phyloP scores from a whole-genome alignment of 768 basidiomycete genomes.

The Melanogaster broomeanus region DNA sequence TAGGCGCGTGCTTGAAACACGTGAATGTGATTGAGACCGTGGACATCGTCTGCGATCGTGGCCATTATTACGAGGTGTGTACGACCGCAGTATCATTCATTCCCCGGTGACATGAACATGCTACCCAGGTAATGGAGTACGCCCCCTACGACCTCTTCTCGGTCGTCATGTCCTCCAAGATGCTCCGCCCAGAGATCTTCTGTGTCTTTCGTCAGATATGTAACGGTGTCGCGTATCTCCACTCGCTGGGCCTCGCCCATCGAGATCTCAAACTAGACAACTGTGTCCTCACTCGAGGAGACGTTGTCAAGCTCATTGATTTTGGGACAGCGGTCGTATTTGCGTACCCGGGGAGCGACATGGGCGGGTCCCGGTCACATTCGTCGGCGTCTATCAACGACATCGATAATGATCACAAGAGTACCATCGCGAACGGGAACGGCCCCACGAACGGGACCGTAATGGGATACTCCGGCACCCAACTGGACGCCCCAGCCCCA shows the following conservation, averaged over 20 bases:
- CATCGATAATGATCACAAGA: no score
- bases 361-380: constrained; percentile 33
- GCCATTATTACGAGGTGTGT: constrained; percentile 95
- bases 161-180: constrained; percentile 99
- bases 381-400: constrained; percentile 5
- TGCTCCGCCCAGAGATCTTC: constrained; percentile 97
- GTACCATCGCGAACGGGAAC: no score
- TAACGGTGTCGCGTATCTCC: constrained; percentile 96
- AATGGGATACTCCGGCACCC: constrained; percentile 18
- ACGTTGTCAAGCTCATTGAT: constrained; percentile 98
- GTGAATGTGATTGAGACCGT: constrained; percentile 97
- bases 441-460: constrained; percentile 6
- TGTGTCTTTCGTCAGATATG: constrained; percentile 99
- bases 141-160: constrained; percentile 98
- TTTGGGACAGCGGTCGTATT: constrained; percentile 99
- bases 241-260: constrained; percentile 96
- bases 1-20: constrained; percentile 92
- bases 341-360: constrained; percentile 92
- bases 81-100: constrained; percentile 3
- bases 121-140: constrained; percentile 93
- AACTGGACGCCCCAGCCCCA: constrained; percentile 33
- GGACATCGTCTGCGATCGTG: constrained; percentile 96
- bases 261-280: constrained; percentile 99
- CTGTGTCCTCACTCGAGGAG: constrained; percentile 95
- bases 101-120: constrained; percentile 2